phyloP scores from a whole-genome alignment of 441 rosid genomes.

The Gossypium schwendimanii region DNA sequence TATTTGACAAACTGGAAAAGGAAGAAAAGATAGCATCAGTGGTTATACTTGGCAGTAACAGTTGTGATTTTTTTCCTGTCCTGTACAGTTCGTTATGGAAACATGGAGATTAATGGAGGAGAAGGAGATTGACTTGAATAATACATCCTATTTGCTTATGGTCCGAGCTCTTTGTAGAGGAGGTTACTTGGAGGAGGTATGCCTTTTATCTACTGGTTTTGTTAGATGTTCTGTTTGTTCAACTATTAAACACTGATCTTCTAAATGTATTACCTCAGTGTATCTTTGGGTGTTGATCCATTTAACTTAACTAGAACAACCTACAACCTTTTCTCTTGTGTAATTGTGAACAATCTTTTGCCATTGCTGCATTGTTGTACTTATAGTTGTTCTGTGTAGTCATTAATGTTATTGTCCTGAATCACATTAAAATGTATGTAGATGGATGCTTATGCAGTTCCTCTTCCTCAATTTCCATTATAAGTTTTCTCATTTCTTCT shows the following conservation, averaged over 20 bases:
- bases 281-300: not conserved
- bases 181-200: slow-evolving; percentile 77
- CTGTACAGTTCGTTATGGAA: slow-evolving; percentile 78
- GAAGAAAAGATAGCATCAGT: not conserved
- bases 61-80: slow-evolving; percentile 1
- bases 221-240: not conserved
- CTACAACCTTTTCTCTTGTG: not conserved
- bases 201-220: slow-evolving; percentile 1
- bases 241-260: not conserved
- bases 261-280: not conserved
- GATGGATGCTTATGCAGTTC: slow-evolving; percentile 5
- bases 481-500: slow-evolving; percentile 3
- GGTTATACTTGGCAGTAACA: slow-evolving; percentile 10
- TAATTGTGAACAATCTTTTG: not conserved
- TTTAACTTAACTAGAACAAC: slow-evolving; percentile 7
- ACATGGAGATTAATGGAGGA: slow-evolving; percentile 67
- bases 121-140: slow-evolving; percentile 38
- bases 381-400: not conserved
- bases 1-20: not conserved
- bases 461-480: not conserved
- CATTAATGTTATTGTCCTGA: slow-evolving; percentile 1
- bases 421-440: slow-evolving; percentile 4
- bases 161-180: slow-evolving; percentile 69
- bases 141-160: slow-evolving; percentile 46
- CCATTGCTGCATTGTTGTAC: slow-evolving; percentile 1